Evolutionary conservation across 1,284 basidiomycete species (phyloP), one percentile per base, ranked within the genome.

Genomic region (Malassezia dermatis): DNA sequence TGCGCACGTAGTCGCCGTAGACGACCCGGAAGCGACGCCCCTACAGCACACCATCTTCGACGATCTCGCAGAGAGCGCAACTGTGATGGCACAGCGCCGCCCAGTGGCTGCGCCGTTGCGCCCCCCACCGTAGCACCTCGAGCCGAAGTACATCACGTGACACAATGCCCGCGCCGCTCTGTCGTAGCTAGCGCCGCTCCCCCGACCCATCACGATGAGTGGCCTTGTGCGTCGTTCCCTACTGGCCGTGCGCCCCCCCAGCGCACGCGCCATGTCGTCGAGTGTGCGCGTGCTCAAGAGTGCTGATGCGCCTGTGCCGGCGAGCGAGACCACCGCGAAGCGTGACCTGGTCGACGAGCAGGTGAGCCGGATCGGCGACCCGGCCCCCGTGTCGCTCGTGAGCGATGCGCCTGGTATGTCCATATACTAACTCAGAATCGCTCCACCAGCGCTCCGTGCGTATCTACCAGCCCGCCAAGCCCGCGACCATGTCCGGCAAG

Each of bases 401-500:
- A 52, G 55, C 44, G 55, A 43, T 44, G 55, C 55, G 8, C 55
- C 55, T 2, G 47, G 54, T 56, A 56, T 28, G 54, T 56, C 3
- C 27, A 2, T 10, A 8, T 26, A 3, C 21, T 37, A 13, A 42
- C 26, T 1, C 35, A 56, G 54, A 47, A 21, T 52, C 55, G 75
- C 82, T 96, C 58, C 83, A 83, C 60, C 84, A 89, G 73, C 87
- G 93, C 45, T 78, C 82, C 24, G 91, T 96, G 32, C 84, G 91
- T 56, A 90, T 98, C 75, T 98, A 84, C 79, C 86, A 90, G 73
- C 89, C 91, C 0, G 84, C 90, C 21, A 86, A 89, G 64, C 89
- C 89, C 63, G 93, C 91, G 8, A 96, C 93, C 83, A 90, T 95
- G 76, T 90, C 88, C 48, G 91, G 89, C 48, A 81, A 64, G 59